Evolutionary conservation across 2,329 filamentous ascomycete species (phyloP), one percentile per base, ranked within the genome.

Genomic region (Podosphaera fusca): DNA sequence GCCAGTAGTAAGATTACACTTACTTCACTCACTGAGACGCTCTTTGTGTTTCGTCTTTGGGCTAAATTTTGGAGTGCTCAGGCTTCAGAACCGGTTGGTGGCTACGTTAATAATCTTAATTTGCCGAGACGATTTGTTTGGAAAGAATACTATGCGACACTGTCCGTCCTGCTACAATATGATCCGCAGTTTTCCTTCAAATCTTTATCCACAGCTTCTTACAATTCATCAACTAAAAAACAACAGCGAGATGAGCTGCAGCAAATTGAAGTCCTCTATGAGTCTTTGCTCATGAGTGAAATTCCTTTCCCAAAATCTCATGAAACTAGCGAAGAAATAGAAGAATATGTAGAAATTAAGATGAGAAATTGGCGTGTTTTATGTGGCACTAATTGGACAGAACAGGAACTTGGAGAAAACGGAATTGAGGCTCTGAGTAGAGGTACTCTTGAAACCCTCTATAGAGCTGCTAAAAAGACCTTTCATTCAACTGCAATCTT

Each of bases 401-500:
- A 94, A 61, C 73, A 80, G 56, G 87, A 95, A 62, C 74, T 95
- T 34, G 88, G 87, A 2, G 79, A 83, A 64, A 87, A 85, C 4
- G 89, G 88, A 7, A 85, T 87, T 63, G 80, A 83, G 65, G 79
- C 76, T 30, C 72, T 90, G 21, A 85, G 85, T 60, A 80, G 84
- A 56, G 81, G 81, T 55, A 81, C 94, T 36, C 76, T 98, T 46
- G 89, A 92, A 68, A 85, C 88, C 34, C 75, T 98, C 5, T 98
- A 96, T 69, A 84, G 84, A 45, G 87, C 89, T 30, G 87, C 90
- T 6, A 87, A 85, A 8, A 95, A 92, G 69, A 95, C 89, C 0
- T 98, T 92, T 66, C 92, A 98, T 69, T 98, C 92, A 1, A 94
- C 90, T 1, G 74, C 87, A 8, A 85, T 96, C 60, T 72, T 98